These are phyloP conservation scores for Serendipita sp. DNA, from an alignment of 768 basidiomycete genomes.

Conservation along the genomic window DNA sequence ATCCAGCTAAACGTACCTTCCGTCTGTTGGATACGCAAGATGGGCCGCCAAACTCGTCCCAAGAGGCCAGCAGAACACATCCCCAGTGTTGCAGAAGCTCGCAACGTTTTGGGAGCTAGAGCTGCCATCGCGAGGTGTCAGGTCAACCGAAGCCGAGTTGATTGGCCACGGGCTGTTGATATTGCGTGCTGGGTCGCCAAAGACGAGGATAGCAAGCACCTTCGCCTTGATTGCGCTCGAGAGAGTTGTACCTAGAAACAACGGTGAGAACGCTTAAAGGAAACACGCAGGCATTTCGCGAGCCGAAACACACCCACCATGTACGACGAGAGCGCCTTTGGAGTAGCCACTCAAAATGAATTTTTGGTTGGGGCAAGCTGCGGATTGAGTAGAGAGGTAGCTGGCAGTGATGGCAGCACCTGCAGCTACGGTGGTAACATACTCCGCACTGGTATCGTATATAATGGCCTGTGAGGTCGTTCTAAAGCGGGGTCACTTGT, in stretches of 20 bases:
- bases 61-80: neutral
- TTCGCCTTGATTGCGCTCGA: neutral
- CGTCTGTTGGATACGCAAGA: neutral
- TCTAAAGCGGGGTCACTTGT: neutral
- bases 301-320: neutral
- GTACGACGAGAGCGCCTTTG: too few species aligned
- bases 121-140: neutral
- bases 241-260: neutral
- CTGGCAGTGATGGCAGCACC: neutral
- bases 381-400: neutral
- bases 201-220: neutral
- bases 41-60: neutral
- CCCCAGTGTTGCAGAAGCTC: neutral
- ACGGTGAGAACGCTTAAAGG: neutral
- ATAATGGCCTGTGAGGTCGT: neutral
- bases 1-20: neutral
- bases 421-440: neutral
- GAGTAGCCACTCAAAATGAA: neutral
- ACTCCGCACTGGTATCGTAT: conserved; percentile 1
- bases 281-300: neutral
- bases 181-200: too few species aligned
- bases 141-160: neutral
- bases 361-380: neutral
- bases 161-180: neutral
- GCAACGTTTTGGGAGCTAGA: neutral